Percentiles rank a stretch among this genome's conserved stretches.
phyloP scores from a whole-genome alignment of 345 rosid genomes.

The Eucalyptus viminalis region DNA sequence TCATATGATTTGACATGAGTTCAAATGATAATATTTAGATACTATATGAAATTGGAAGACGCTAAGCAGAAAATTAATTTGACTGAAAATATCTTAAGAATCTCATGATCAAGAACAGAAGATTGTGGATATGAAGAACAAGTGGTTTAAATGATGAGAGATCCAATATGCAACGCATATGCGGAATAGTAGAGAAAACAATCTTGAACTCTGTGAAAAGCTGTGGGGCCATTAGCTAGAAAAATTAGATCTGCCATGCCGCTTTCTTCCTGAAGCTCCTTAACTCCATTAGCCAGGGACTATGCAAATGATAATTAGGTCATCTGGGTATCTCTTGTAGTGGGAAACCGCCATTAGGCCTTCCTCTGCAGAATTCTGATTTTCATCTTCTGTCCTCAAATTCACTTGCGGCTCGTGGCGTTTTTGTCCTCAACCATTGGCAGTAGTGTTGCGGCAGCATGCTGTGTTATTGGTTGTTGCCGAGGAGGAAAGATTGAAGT shows the following conservation, averaged over 20 bases:
- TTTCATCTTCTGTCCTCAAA: not conserved
- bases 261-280: not conserved
- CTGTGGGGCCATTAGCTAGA: not conserved
- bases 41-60: not conserved
- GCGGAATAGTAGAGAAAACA: not conserved
- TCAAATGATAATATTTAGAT: not conserved
- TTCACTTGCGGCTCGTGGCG: not conserved
- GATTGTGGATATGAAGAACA: not conserved
- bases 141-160: not conserved
- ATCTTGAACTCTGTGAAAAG: not conserved
- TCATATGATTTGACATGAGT: not conserved
- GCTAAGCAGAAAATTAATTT: not conserved
- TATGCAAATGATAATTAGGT: not conserved
- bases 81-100: not conserved
- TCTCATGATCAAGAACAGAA: not conserved
- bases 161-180: not conserved
- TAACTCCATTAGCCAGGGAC: not conserved
- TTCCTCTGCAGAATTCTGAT: not conserved
- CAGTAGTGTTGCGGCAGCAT: not conserved
- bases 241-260: not conserved
- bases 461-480: not conserved
- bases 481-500: not conserved
- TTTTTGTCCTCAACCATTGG: not conserved
- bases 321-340: not conserved
- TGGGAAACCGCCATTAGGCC: not conserved